Evolutionary conservation across 208 protist species (phyloP).

Genomic region (Leishmania mexicana): DNA sequence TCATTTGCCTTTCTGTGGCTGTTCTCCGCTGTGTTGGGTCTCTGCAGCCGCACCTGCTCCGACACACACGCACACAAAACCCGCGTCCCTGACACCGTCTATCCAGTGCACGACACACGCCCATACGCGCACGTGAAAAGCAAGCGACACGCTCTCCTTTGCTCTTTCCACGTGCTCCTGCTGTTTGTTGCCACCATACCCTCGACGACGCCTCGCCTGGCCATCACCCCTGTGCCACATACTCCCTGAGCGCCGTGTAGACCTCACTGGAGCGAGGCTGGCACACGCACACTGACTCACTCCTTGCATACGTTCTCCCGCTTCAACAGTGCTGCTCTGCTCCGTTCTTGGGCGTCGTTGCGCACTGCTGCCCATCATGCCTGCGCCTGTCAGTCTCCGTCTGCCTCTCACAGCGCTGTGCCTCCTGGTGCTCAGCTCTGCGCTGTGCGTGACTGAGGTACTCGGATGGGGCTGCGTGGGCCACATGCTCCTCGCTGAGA

Average conservation of each 20-base stretch:
- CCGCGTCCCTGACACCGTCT: background rate
- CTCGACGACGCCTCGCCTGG: background rate
- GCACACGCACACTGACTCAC: background rate
- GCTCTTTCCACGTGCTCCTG: background rate
- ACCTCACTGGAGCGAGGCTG: background rate
- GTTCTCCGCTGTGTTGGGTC: background rate
- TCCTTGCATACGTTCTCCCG: background rate
- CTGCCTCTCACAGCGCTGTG: background rate
- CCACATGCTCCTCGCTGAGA: slow-evolving; percentile 88
- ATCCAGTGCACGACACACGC: background rate
- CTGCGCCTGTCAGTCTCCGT: background rate
- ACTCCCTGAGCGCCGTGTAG: background rate
- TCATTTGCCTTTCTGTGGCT: background rate
- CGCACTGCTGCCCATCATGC: background rate
- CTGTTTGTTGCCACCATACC: background rate
- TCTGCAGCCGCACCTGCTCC: background rate
- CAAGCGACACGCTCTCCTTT: background rate
- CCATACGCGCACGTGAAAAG: background rate
- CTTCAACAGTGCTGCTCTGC: background rate
- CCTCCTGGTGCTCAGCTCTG: slow-evolving; percentile 9
- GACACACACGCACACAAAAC: background rate
- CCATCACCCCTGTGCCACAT: background rate
- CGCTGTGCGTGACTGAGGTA: slow-evolving; percentile 21
- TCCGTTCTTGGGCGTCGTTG: background rate
- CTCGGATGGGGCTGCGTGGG: slow-evolving; percentile 78